Conservation (phyloP, 495 filamentous ascomycete species). For the Neurospora intermedia region DNA sequence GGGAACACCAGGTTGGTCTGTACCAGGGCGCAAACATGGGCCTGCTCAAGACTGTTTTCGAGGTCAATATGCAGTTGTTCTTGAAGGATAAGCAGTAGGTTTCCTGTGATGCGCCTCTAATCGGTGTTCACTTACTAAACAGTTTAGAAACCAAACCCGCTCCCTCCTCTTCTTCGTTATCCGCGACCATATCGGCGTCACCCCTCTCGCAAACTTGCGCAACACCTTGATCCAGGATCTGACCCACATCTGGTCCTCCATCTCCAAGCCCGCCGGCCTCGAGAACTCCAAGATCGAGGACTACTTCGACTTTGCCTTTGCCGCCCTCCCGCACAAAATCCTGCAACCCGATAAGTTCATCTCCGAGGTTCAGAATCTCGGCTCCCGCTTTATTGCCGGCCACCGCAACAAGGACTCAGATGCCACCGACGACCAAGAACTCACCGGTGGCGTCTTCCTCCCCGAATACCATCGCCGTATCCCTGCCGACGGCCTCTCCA, state of each 20-base stretch:
- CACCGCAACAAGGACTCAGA: constrained; percentile 28
- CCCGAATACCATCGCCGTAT: constrained; percentile 93
- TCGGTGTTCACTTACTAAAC: constrained; percentile 16
- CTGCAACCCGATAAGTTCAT: constrained; percentile 91
- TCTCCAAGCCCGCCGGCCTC: constrained; percentile 81
- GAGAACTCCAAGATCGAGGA: constrained; percentile 86
- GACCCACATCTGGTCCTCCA: constrained; percentile 77
- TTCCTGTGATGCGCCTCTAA: not conserved
- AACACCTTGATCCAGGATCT: constrained; percentile 86
- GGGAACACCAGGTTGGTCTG: constrained; percentile 96
- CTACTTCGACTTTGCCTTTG: constrained; percentile 97
- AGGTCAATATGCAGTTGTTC: constrained; percentile 95
- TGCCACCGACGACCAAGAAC: constrained; percentile 60
- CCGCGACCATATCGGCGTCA: constrained; percentile 86
- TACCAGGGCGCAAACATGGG: constrained; percentile 99
- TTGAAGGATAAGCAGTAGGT: constrained; percentile 83
- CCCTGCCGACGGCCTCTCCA: constrained; percentile 86
- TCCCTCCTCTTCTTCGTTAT: constrained; percentile 98
- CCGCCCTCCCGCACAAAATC: constrained; percentile 90
- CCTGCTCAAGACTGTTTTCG: constrained; percentile 92
- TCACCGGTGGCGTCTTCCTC: constrained; percentile 69
- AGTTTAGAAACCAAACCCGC: constrained; percentile 65
- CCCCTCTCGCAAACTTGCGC: constrained; percentile 77
- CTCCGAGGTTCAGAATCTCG: constrained; percentile 65
- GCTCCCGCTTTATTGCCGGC: constrained; percentile 70